Evolutionary conservation across 2,329 filamentous ascomycete species (phyloP), one percentile per base, ranked within the genome.

Genomic region (Pyrenophora tritici-repentis): DNA sequence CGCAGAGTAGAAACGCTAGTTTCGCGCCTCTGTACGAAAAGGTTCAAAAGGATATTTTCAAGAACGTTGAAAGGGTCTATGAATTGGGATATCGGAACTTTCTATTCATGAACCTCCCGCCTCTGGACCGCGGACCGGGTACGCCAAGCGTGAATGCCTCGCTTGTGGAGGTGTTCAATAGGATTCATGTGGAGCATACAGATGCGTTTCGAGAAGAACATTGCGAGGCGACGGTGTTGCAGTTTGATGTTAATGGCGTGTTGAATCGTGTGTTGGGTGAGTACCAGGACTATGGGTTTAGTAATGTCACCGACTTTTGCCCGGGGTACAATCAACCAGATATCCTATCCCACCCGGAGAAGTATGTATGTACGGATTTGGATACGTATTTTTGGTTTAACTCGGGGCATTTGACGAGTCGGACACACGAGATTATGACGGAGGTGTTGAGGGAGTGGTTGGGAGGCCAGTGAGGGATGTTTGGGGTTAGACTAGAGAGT

Each of bases 21-120:
- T 82, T 81, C 53, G 70, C 73, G 3, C 66, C 60, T 0, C 76
- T 80, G 56, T 83, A 82, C 60, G 65, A 75, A 3, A 61, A 66
- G 9, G 64, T 82, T 4, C 73, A 78, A 31, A 43, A 43, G 3
- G 70, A 74, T 0, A 67, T 80, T 1, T 78, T 81, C 48, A 51
- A 67, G 12, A 72, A 74, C 13, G 70, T 80, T 7, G 64, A 73
- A 18, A 69, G 67, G 0, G 62, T 82, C 4, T 76, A 76, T 44
- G 42, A 62, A 0, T 68, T 76, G 0, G 79, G 79, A 0, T 81
- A 79, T 56, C 62, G 65, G 3, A 72, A 77, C 18, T 80, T 76
- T 50, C 63, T 83, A 6, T 77, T 83, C 55, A 67, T 83, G 65
- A 80, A 81, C 36, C 68, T 83, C 2, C 80, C 81, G 1, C 80